These are phyloP conservation scores for Cynara cardunculus DNA, from an alignment of 129 eudicot species.

Conservation along the genomic window DNA sequence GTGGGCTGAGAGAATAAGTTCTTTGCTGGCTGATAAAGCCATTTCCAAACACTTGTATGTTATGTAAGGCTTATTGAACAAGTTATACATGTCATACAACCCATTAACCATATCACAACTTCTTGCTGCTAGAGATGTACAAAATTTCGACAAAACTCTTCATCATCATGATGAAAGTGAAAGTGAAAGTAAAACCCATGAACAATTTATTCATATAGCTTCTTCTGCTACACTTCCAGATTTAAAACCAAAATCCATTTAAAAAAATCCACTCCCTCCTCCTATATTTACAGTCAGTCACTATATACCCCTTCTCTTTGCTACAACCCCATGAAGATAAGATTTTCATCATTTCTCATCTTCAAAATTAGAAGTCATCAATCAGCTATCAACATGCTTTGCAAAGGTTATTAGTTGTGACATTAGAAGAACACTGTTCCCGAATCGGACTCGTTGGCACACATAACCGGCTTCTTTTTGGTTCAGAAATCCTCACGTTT, in stretches of 20 bases:
- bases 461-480: conserved; percentile 77
- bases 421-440: conserved; percentile 71
- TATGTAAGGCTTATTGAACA: too few relatives aligned
- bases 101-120: too few relatives aligned
- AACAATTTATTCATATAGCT: not conserved
- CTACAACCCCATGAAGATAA: too few relatives aligned
- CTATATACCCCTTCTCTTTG: not conserved
- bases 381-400: conserved; percentile 61
- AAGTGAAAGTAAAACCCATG: not conserved
- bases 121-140: too few relatives aligned
- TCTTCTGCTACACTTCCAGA: not conserved
- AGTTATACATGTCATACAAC: too few relatives aligned
- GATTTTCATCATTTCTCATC: too few relatives aligned
- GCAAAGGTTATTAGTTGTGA: conserved; percentile 73
- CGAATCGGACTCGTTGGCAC: conserved; percentile 63
- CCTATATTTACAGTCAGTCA: not conserved
- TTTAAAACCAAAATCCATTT: not conserved
- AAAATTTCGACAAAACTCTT: too few relatives aligned
- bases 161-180: not conserved
- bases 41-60: too few relatives aligned
- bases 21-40: too few relatives aligned
- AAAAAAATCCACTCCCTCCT: not conserved
- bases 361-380: not conserved
- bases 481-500: conserved; percentile 80
- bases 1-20: too few relatives aligned